Evolutionary conservation across 306 rosid genomes (phyloP).

Genomic region (Quercus mongolica): DNA sequence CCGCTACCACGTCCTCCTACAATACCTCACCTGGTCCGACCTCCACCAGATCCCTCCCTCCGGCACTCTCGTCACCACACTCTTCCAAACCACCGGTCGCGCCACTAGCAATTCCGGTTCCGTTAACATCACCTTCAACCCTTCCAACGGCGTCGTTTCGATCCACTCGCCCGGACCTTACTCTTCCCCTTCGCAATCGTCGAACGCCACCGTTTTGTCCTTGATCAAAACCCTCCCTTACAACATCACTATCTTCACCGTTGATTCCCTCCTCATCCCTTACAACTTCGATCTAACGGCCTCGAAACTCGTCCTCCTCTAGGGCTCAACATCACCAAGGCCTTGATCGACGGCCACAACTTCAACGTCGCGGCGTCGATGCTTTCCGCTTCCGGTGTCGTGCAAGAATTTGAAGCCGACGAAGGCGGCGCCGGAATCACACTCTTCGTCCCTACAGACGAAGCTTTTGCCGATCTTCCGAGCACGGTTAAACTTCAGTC

Average conservation of each 20-base stretch:
- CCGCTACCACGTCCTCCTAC: slow-evolving; percentile 93
- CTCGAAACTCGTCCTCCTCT: slow-evolving; percentile 69
- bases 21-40: slow-evolving; percentile 68
- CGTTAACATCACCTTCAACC: slow-evolving; percentile 73
- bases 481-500: slow-evolving; percentile 62
- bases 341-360: slow-evolving; percentile 71
- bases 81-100: slow-evolving; percentile 93
- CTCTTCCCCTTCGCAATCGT: slow-evolving; percentile 31
- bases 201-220: slow-evolving; percentile 60
- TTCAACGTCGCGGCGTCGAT: slow-evolving; percentile 93
- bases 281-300: slow-evolving; percentile 85
- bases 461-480: slow-evolving; percentile 73
- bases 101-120: slow-evolving; percentile 78
- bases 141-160: slow-evolving; percentile 41
- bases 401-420: slow-evolving; percentile 76
- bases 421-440: slow-evolving; percentile 98
- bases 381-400: slow-evolving; percentile 86
- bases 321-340: slow-evolving; percentile 72
- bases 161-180: slow-evolving; percentile 60
- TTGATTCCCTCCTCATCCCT: slow-evolving; percentile 71
- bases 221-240: slow-evolving; percentile 74
- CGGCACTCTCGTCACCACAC: slow-evolving; percentile 86
- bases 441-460: slow-evolving; percentile 75
- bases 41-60: slow-evolving; percentile 63
- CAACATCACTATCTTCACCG: slow-evolving; percentile 74